Evolutionary conservation across 371 early-diverging fungal genomes (phyloP).

Genomic region (Mycotypha africana): DNA sequence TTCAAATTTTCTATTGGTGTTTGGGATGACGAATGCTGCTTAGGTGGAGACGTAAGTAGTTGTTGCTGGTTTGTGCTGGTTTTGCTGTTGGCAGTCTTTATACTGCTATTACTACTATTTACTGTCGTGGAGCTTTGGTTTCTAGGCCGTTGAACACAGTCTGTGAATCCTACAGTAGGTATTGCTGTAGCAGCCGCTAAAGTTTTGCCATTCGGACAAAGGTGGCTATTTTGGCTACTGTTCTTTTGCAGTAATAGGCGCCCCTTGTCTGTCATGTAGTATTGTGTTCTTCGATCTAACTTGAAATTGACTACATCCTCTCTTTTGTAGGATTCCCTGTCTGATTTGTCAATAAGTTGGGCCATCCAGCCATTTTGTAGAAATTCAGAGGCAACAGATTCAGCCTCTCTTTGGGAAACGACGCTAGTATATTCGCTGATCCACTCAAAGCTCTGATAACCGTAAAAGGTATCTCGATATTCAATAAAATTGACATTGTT

Average conservation of each 20-base stretch:
- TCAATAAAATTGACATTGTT: conserved; percentile 1
- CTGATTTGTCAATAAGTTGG: conserved; percentile 41
- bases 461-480: conserved; percentile 29
- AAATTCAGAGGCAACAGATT: conserved; percentile 50
- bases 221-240: too few relatives aligned
- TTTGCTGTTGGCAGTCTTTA: not conserved
- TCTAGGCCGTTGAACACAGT: too few relatives aligned
- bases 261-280: conserved; percentile 53
- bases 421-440: conserved; percentile 56
- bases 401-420: conserved; percentile 54
- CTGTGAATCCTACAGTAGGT: too few relatives aligned
- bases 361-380: conserved; percentile 52
- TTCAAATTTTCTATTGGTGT: too few relatives aligned
- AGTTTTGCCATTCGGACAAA: too few relatives aligned
- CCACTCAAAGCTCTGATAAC: conserved; percentile 52
- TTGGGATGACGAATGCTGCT: too few relatives aligned
- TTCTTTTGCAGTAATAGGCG: conserved; percentile 46
- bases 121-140: conserved; percentile 10
- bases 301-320: conserved; percentile 30
- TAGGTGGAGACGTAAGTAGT: too few relatives aligned
- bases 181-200: not conserved
- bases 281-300: conserved; percentile 40
- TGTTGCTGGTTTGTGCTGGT: too few relatives aligned
- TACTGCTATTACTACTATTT: conserved; percentile 7
- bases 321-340: conserved; percentile 12